phyloP scores from a whole-genome alignment of 305 asterid genomes.

The Fraxinus floribunda region DNA sequence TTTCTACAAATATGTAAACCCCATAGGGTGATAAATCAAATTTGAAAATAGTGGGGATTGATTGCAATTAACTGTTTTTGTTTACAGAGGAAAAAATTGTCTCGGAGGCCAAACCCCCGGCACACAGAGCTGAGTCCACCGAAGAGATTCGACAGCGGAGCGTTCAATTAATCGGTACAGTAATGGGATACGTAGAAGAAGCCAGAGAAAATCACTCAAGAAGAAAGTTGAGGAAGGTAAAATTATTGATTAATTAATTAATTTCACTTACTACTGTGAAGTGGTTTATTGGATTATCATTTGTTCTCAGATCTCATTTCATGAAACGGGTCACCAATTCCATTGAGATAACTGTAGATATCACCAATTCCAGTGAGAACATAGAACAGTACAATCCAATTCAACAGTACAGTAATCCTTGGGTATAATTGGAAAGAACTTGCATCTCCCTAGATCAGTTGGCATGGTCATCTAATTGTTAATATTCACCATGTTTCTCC shows the following conservation, averaged over 20 bases:
- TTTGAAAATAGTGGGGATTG: background rate
- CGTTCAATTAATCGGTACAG: background rate
- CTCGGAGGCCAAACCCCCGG: background rate
- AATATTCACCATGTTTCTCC: background rate
- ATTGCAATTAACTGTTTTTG: background rate
- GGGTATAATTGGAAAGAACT: slow-evolving; percentile 3
- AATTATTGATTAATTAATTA: background rate
- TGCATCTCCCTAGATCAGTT: background rate
- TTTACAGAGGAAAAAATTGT: background rate
- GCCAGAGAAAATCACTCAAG: slow-evolving; percentile 89
- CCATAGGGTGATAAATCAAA: background rate
- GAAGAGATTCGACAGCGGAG: background rate
- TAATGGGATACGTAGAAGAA: slow-evolving; percentile 77
- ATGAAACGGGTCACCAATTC: background rate
- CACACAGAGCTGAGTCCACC: background rate
- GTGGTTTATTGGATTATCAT: background rate
- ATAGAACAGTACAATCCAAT: no score
- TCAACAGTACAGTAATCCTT: background rate
- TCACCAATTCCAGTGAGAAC: background rate
- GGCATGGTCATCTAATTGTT: background rate
- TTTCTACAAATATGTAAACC: background rate
- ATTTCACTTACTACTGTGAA: background rate
- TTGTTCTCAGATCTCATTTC: background rate
- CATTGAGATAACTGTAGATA: no score
- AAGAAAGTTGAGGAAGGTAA: slow-evolving; percentile 98